phyloP scores from a whole-genome alignment of 306 rosid genomes.

The Sesbania bispinosa region DNA sequence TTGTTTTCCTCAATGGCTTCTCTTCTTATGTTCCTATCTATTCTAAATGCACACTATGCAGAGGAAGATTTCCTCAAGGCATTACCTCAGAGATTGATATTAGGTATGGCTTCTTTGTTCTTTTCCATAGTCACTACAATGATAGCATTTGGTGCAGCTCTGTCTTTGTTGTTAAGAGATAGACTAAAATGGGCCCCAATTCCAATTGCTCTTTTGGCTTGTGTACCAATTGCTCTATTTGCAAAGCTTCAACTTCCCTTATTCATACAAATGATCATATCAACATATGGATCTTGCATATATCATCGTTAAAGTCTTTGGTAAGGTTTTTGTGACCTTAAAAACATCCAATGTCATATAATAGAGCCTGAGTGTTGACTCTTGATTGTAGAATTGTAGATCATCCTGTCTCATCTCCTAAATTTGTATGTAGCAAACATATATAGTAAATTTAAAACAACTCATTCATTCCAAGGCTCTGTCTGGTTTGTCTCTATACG shows the following conservation, averaged over 20 bases:
- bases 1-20: conserved; percentile 52
- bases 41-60: conserved; percentile 37
- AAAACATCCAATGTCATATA: no score
- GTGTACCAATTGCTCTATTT: conserved; percentile 37
- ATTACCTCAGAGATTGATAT: conserved; percentile 41
- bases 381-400: no score
- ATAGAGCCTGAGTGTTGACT: no score
- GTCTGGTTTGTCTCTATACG: no score
- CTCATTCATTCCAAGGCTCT: no score
- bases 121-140: conserved; percentile 34
- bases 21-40: conserved; percentile 44
- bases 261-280: conserved; percentile 32
- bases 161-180: conserved; percentile 24
- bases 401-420: no score
- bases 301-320: not conserved
- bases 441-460: no score
- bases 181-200: conserved; percentile 40
- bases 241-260: conserved; percentile 36
- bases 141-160: conserved; percentile 43
- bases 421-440: no score
- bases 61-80: conserved; percentile 27
- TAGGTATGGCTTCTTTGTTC: conserved; percentile 50
- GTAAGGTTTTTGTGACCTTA: no score
- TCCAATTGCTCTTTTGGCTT: conserved; percentile 32
- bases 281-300: conserved; percentile 31